These are phyloP conservation scores for Wickerhamomyces sydowiorum DNA, from an alignment of 805 yeast species.

Conservation along the genomic window DNA sequence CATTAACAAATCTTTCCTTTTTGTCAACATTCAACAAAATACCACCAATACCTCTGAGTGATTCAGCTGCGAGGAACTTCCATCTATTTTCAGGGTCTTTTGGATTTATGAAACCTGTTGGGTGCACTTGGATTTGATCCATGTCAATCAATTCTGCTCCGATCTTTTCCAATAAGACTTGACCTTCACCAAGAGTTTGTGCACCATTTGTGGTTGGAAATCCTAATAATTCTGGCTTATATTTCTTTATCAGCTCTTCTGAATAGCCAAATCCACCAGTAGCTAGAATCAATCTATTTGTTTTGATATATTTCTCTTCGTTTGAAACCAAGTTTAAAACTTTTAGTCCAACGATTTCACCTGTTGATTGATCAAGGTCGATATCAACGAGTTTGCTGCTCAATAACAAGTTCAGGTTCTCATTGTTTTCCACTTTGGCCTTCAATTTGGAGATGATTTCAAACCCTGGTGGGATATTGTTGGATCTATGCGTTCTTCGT, in stretches of 20 bases:
- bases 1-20: conserved; percentile 44
- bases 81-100: conserved; percentile 33
- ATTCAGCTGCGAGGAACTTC: conserved; percentile 57
- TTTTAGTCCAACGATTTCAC: conserved; percentile 36
- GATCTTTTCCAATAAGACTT: conserved; percentile 36
- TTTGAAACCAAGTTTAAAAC: conserved; percentile 27
- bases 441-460: conserved; percentile 45
- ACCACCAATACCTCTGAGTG: conserved; percentile 56
- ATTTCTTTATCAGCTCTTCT: conserved; percentile 31
- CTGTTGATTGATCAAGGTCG: conserved; percentile 20
- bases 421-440: conserved; percentile 28
- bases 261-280: conserved; percentile 53
- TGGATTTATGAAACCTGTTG: conserved; percentile 53
- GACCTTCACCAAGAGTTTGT: conserved; percentile 58
- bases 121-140: conserved; percentile 58
- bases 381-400: conserved; percentile 34
- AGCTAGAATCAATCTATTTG: conserved; percentile 40
- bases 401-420: conserved; percentile 29
- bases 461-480: conserved; percentile 53
- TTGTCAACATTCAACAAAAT: conserved; percentile 37
- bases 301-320: conserved; percentile 16
- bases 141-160: conserved; percentile 49
- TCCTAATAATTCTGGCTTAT: conserved; percentile 38
- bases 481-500: conserved; percentile 78
- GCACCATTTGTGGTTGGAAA: conserved; percentile 53